Conservation (phyloP, 176 grass and related monocot genomes). For the Eleusine coracana region DNA sequence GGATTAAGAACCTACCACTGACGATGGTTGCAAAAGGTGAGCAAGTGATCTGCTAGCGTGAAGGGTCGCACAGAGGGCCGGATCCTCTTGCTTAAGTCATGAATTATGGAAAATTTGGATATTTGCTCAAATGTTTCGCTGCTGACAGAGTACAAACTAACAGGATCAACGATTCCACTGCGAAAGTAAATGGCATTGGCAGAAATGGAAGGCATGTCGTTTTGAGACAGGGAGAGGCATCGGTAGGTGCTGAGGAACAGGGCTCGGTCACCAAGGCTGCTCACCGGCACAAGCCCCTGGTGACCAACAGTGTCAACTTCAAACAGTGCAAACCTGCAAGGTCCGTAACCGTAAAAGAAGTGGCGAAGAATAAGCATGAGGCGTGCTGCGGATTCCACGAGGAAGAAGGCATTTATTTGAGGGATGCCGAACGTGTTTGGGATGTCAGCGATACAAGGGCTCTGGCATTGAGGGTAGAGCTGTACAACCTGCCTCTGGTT, state of each 20-base stretch:
- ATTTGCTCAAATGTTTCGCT: neutral
- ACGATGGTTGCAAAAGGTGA: conserved; percentile 17
- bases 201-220: conserved; percentile 17
- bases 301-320: neutral
- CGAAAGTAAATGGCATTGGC: conserved; percentile 6
- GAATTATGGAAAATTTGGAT: neutral
- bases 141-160: conserved; percentile 11
- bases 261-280: conserved; percentile 19
- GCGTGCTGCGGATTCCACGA: too few relatives aligned
- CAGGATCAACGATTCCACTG: neutral
- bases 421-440: too few relatives aligned
- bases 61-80: conserved; percentile 31
- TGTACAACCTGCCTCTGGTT: too few relatives aligned
- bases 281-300: conserved; percentile 6
- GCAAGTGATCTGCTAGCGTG: conserved; percentile 38
- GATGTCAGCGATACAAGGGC: too few relatives aligned
- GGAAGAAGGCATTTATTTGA: too few relatives aligned
- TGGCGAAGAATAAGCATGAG: too few relatives aligned
- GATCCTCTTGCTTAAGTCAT: conserved; percentile 12
- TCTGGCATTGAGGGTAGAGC: too few relatives aligned
- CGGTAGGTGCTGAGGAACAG: conserved; percentile 26
- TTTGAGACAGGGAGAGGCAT: conserved; percentile 3
- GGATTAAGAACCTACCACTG: neutral
- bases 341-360: too few relatives aligned
- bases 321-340: neutral